phyloP scores from a whole-genome alignment of 495 filamentous ascomycete genomes.

The Penicillium subrubescens region DNA sequence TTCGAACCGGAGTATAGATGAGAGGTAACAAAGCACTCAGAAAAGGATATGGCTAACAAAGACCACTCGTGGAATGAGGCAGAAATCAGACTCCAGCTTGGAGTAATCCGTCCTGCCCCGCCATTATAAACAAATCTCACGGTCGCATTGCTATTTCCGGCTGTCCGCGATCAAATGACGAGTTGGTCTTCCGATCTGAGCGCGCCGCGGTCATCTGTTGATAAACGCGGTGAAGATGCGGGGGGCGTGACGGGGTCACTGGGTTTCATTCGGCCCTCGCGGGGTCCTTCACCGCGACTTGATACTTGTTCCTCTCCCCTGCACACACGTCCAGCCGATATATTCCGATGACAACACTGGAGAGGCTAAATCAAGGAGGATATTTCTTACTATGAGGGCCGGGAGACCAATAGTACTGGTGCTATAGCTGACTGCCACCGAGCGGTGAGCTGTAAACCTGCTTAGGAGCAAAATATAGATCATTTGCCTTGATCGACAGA shows the following conservation, averaged over 20 bases:
- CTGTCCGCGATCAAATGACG: slow-evolving; percentile 22
- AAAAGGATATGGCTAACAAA: neutral
- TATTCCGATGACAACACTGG: neutral
- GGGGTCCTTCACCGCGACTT: neutral
- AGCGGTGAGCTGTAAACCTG: neutral
- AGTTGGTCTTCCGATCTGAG: slow-evolving; percentile 12
- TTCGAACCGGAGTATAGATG: neutral
- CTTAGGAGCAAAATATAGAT: neutral
- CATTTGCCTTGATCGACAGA: too few relatives aligned
- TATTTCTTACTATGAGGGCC: neutral
- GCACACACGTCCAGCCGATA: slow-evolving; percentile 8
- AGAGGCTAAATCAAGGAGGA: neutral
- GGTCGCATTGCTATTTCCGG: neutral
- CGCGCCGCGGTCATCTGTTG: slow-evolving; percentile 23
- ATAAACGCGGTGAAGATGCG: slow-evolving; percentile 9
- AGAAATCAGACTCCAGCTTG: neutral
- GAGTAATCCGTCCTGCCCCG: neutral
- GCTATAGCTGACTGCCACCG: neutral
- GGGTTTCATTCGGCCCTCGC: slow-evolving; percentile 13
- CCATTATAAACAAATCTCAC: slow-evolving; percentile 5
- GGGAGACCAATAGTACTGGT: neutral
- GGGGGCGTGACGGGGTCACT: slow-evolving; percentile 27
- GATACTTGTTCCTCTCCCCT: neutral
- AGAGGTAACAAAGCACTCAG: neutral
- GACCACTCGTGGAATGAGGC: neutral